Evolutionary conservation across 768 basidiomycete species (phyloP).

Genomic region (Boletus reticuloceps): DNA sequence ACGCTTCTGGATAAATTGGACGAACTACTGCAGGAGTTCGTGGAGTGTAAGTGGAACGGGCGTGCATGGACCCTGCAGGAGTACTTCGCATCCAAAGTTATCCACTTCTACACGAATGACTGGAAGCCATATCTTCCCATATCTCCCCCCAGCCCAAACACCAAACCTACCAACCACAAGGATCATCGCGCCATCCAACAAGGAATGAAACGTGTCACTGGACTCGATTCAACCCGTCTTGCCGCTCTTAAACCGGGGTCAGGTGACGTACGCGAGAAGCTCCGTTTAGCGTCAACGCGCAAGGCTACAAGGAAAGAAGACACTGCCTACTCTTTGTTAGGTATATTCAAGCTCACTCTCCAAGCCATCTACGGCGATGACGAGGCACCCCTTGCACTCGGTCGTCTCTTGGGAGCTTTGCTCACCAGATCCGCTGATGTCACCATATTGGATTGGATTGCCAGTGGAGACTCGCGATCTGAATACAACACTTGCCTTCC

Average conservation of each 20-base stretch:
- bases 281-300: slow-evolving; percentile 21
- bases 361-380: slow-evolving; percentile 23
- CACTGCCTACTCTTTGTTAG: slow-evolving; percentile 24
- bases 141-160: not conserved
- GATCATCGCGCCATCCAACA: not conserved
- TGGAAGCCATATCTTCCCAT: slow-evolving; percentile 22
- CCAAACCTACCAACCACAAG: slow-evolving; percentile 13
- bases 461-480: slow-evolving; percentile 6
- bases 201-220: slow-evolving; percentile 16
- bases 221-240: slow-evolving; percentile 1
- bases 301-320: slow-evolving; percentile 22
- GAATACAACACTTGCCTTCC: slow-evolving; percentile 24
- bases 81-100: slow-evolving; percentile 18
- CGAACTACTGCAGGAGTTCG: slow-evolving; percentile 1
- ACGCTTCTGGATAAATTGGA: not conserved
- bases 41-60: slow-evolving; percentile 20
- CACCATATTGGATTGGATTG: slow-evolving; percentile 15
- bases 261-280: slow-evolving; percentile 11
- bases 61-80: slow-evolving; percentile 24
- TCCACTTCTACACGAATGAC: slow-evolving; percentile 24
- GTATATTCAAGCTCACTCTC: slow-evolving; percentile 18
- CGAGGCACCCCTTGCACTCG: slow-evolving; percentile 15
- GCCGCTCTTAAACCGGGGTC: slow-evolving; percentile 8
- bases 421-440: slow-evolving; percentile 15
- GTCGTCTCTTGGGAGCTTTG: slow-evolving; percentile 15